phyloP scores from a whole-genome alignment of 2,329 filamentous ascomycete genomes.

The Pseudogymnoascus sp. region DNA sequence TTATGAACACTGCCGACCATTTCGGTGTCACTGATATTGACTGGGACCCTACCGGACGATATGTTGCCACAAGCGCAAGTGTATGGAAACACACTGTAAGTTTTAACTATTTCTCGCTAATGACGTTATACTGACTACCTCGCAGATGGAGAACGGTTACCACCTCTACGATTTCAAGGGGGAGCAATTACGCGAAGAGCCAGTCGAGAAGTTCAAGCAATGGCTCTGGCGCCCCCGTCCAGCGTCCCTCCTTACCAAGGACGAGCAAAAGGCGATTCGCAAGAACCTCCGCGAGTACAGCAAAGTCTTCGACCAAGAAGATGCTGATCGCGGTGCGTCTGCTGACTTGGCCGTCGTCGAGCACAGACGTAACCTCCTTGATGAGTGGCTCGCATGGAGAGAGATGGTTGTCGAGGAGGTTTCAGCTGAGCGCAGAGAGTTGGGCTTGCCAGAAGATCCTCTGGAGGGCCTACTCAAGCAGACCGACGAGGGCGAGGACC shows the following conservation, averaged over 20 bases:
- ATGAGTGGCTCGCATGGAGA: conserved; percentile 85
- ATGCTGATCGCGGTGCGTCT: conserved; percentile 84
- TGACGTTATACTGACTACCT: conserved; percentile 21
- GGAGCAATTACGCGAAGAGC: conserved; percentile 78
- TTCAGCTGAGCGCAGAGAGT: conserved; percentile 57
- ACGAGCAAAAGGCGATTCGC: conserved; percentile 95
- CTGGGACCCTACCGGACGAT: conserved; percentile 95
- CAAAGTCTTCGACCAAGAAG: conserved; percentile 89
- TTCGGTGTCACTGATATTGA: conserved; percentile 97
- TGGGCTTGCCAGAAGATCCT: conserved; percentile 58
- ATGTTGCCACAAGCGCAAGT: conserved; percentile 85
- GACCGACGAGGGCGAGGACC: conserved; percentile 56
- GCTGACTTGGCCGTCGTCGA: conserved; percentile 93
- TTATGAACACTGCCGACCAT: conserved; percentile 90
- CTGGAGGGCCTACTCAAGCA: conserved; percentile 52
- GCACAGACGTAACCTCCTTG: conserved; percentile 67
- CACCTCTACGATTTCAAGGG: conserved; percentile 97
- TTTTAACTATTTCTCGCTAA: conserved; percentile 17
- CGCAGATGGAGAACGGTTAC: conserved; percentile 97
- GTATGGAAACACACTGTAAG: conserved; percentile 93
- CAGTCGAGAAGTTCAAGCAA: conserved; percentile 96
- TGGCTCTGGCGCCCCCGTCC: conserved; percentile 90
- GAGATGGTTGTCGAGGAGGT: conserved; percentile 63
- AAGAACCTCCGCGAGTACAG: conserved; percentile 98
- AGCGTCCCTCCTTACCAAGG: conserved; percentile 81